Base-by-base conservation (phyloP, 352 stramenopile species). In the Globisporangium echinulatum region DNA sequence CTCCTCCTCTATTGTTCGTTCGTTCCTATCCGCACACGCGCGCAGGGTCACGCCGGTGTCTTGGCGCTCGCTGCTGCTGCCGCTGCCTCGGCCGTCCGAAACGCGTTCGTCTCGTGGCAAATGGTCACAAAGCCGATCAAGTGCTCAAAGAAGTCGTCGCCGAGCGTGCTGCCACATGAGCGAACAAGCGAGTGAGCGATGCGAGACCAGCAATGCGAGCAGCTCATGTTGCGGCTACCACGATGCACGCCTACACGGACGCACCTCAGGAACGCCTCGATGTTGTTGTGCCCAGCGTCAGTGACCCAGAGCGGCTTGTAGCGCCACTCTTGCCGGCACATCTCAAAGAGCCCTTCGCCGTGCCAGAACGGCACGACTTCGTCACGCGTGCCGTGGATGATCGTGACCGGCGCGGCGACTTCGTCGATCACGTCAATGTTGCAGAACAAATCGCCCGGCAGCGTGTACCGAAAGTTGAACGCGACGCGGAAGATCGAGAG, bases 321-420 rank as follows among this genome's bases (percentile, higher is more conserved):
- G 44, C 96, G 77, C 94, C 94, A 99, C 47, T 92, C 79, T 64
- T 97, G 89, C 37, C 72, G 73, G 52, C 96, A 92, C 52, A 84
- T 82, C 51, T 98, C 72, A 62, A 98, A 99, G 7, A 99, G 62
- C 47, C 80, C 83, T 74, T 97, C 87, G 8, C 96, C 96, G 58
- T 99, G 96, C 94, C 96, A 99, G 70, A 99, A 99, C 1, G 97
- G 97, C 17, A 99, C 96, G 5, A 99, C 94, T 81, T 99, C 96
- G 74, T 99, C 97, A 59, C 97, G 85, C 46, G 96, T 99, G 44
- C 97, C 97, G 63, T 99, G 97, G 51, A 99, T 97, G 69, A 99
- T 98, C 54, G 98, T 99, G 33, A 99, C 85, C 8, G 97, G 96
- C 56, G 94, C 98, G 60, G 78, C 74, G 43, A 98, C 74, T 57